Evolutionary conservation across 352 stramenopile genomes (phyloP), one percentile per base, ranked within the genome.

Genomic region (Phytophthora pseudosyringae): DNA sequence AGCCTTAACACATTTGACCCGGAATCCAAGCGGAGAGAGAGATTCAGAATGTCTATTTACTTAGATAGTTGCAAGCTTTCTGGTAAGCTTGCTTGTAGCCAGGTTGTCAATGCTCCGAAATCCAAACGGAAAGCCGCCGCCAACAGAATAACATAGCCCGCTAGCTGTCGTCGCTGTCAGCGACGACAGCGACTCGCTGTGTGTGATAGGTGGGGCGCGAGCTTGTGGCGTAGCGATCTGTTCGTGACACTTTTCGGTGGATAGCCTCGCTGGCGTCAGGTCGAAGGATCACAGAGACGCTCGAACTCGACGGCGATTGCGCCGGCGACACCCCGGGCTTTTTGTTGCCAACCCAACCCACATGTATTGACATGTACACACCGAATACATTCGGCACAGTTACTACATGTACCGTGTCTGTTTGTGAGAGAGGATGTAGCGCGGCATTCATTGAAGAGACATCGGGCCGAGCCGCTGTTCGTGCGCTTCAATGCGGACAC

Each of bases 211-310:
- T 6, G 56, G 21, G 35, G 33, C 33, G 32, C 16, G 12, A 6
- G 35, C 46, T 38, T 31, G 35, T 68, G 45, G 15, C 21, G 44
- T 45, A 18, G 36, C 25, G 48, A 66, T 48, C 47, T 52, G 28
- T 48, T 49, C 18, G 46, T 58, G 48, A 56, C 38, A 50, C 40
- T 52, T 64, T 64, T 71, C 63, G 63, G 56, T 71, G 63, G 64
- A 71, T 67, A 71, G 64, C 56, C 56, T 62, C 56, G 38, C 43
- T 71, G 15, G 57, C 63, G 63, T 70, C 63, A 57, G 64, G 32
- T 71, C 56, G 56, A 62, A 67, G 53, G 29, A 48, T 54, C 57
- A 61, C 39, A 33, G n/a, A 41, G 2, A 38, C 28, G 15, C 18
- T 35, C 12, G 13, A 8, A 38, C 21, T 21, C 21, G 21, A 21